phyloP scores from a whole-genome alignment of 2,329 filamentous ascomycete species.

The Diaporthe vaccinii region DNA sequence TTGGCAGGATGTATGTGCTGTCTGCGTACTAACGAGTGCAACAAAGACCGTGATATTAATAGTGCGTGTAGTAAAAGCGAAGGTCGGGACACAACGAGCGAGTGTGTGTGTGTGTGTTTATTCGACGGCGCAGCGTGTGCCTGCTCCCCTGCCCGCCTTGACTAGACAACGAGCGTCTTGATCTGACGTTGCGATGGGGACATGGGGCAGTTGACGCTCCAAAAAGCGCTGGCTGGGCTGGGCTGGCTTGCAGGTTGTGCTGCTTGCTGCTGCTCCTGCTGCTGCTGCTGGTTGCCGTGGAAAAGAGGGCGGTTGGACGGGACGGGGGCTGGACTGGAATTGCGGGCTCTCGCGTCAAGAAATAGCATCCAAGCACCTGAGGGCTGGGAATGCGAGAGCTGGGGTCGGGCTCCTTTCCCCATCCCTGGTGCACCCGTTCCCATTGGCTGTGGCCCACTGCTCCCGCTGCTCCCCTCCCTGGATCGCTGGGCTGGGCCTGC shows the following conservation, averaged over 20 bases:
- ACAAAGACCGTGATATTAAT: slow-evolving; percentile 28
- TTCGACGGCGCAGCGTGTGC: slow-evolving; percentile 13
- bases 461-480: slow-evolving; percentile 8
- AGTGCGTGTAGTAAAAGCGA: slow-evolving; percentile 13
- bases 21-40: slow-evolving; percentile 30
- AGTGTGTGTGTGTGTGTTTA: neutral
- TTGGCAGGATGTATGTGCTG: slow-evolving; percentile 1
- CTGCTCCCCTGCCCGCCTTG: slow-evolving; percentile 1
- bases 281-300: slow-evolving; percentile 35
- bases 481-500: neutral
- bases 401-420: slow-evolving; percentile 20
- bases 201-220: slow-evolving; percentile 7
- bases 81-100: slow-evolving; percentile 7
- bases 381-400: slow-evolving; percentile 15
- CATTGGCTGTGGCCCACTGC: slow-evolving; percentile 22
- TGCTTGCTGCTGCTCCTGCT: slow-evolving; percentile 14
- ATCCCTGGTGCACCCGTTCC: neutral
- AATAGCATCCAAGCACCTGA: slow-evolving; percentile 28
- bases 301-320: slow-evolving; percentile 25
- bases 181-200: slow-evolving; percentile 36
- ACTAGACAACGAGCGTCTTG: slow-evolving; percentile 22
- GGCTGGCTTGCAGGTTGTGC: slow-evolving; percentile 6
- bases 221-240: slow-evolving; percentile 27
- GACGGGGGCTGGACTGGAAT: slow-evolving; percentile 2
- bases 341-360: slow-evolving; percentile 29